phyloP scores from a whole-genome alignment of 306 rosid species.

The Delonix regia region DNA sequence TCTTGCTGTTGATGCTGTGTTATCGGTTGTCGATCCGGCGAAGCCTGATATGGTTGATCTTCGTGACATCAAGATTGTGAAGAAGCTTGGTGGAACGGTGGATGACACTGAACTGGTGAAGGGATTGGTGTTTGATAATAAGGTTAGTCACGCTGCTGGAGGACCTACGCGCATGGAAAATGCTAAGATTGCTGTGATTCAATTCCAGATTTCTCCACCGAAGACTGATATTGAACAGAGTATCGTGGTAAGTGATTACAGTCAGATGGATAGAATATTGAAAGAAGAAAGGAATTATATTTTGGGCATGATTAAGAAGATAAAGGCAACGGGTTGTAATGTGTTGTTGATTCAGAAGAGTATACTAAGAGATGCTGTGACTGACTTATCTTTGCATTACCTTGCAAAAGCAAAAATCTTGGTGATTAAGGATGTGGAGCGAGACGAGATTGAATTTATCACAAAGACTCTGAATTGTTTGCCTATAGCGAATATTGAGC shows the following conservation, averaged over 20 bases:
- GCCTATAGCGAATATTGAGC: conserved; percentile 93
- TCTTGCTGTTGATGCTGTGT: conserved; percentile 87
- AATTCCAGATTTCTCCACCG: conserved; percentile 95
- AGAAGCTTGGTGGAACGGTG: conserved; percentile 92
- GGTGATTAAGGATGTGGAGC: conserved; percentile 95
- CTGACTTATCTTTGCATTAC: conserved; percentile 90
- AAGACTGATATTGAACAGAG: conserved; percentile 97
- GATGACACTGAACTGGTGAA: conserved; percentile 83
- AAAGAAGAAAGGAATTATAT: conserved; percentile 95
- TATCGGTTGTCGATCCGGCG: conserved; percentile 64
- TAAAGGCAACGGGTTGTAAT: conserved; percentile 85
- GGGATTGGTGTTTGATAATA: conserved; percentile 91
- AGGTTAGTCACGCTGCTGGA: conserved; percentile 94
- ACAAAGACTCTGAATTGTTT: conserved; percentile 92
- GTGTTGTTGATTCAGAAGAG: conserved; percentile 96
- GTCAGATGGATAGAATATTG: conserved; percentile 96
- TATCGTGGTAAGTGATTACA: conserved; percentile 85
- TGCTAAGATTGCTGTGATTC: conserved; percentile 93
- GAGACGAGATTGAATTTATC: conserved; percentile 95
- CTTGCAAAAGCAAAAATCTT: conserved; percentile 94
- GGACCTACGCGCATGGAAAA: conserved; percentile 95
- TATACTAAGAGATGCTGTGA: conserved; percentile 90
- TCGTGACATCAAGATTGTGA: conserved; percentile 87
- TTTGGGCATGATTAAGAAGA: conserved; percentile 94
- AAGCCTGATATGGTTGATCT: conserved; percentile 84